Evolutionary conservation across 2,329 filamentous ascomycete genomes (phyloP).

Genomic region (Teratosphaeria nubilosa): DNA sequence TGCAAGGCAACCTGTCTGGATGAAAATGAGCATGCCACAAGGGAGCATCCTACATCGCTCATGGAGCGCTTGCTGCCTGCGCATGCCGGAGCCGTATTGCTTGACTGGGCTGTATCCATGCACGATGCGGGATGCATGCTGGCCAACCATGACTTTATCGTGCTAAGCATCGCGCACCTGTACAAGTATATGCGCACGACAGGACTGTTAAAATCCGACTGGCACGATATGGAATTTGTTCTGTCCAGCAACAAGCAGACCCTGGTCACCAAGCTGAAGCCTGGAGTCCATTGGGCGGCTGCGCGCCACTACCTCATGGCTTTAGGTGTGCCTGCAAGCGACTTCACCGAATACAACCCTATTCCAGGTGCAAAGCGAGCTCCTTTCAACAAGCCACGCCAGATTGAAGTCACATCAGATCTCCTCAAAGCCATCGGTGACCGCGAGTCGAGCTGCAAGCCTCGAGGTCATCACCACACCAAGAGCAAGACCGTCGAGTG

Average conservation of each 20-base stretch:
- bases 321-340: background rate
- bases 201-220: conserved; percentile 1
- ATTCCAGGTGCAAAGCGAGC: background rate
- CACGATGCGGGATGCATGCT: background rate
- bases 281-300: background rate
- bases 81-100: conserved; percentile 1
- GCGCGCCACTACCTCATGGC: conserved; percentile 1
- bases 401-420: background rate
- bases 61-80: conserved; percentile 2
- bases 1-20: background rate
- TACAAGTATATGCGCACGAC: conserved; percentile 1
- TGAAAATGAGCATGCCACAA: background rate
- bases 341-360: background rate
- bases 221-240: conserved; percentile 9
- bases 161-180: conserved; percentile 5
- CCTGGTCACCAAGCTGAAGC: background rate
- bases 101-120: conserved; percentile 2
- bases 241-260: conserved; percentile 1
- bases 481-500: conserved; percentile 2
- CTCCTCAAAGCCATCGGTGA: background rate
- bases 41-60: background rate
- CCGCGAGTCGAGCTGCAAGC: background rate
- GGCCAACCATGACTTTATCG: background rate
- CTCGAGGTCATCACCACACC: background rate
- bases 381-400: background rate